Conservation (phyloP, 768 basidiomycete genomes). For the Polyporus arcularius region DNA sequence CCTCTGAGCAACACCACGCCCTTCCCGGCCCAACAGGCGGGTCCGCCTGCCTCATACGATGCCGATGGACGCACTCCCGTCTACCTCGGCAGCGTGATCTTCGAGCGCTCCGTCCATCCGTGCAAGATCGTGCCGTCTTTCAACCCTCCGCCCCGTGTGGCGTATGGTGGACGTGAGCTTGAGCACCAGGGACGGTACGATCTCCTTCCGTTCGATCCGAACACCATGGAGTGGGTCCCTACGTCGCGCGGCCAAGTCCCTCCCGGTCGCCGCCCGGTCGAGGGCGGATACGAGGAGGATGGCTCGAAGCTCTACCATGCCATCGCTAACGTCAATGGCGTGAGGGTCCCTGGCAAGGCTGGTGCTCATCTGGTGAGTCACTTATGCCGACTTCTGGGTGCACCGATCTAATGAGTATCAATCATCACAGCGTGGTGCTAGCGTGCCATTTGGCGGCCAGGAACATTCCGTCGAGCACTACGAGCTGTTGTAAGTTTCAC, state of each 20-base stretch:
- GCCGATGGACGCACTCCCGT: conserved; percentile 57
- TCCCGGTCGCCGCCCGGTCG: conserved; percentile 55
- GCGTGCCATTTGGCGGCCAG: conserved; percentile 40
- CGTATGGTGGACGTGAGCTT: conserved; percentile 64
- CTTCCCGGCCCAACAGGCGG: conserved; percentile 45
- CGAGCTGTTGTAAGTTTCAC: conserved; percentile 41
- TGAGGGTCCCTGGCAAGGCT: conserved; percentile 73
- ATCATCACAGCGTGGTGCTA: conserved; percentile 44
- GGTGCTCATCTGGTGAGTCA: conserved; percentile 63
- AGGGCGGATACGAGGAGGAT: conserved; percentile 75
- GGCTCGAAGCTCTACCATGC: conserved; percentile 73
- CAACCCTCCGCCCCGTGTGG: conserved; percentile 51
- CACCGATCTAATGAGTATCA: background rate
- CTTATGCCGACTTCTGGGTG: background rate
- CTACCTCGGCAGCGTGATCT: conserved; percentile 74
- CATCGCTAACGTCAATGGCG: conserved; percentile 48
- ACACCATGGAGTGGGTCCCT: conserved; percentile 74
- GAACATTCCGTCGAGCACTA: conserved; percentile 45
- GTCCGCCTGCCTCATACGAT: conserved; percentile 57
- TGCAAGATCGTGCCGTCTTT: conserved; percentile 77
- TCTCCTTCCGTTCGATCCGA: conserved; percentile 65
- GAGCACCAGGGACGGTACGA: conserved; percentile 70
- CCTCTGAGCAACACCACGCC: conserved; percentile 45
- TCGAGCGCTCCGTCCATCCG: conserved; percentile 69
- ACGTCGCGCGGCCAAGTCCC: conserved; percentile 65